phyloP scores from a whole-genome alignment of 805 yeast species.

The Cyberlindnera sargentensis region DNA sequence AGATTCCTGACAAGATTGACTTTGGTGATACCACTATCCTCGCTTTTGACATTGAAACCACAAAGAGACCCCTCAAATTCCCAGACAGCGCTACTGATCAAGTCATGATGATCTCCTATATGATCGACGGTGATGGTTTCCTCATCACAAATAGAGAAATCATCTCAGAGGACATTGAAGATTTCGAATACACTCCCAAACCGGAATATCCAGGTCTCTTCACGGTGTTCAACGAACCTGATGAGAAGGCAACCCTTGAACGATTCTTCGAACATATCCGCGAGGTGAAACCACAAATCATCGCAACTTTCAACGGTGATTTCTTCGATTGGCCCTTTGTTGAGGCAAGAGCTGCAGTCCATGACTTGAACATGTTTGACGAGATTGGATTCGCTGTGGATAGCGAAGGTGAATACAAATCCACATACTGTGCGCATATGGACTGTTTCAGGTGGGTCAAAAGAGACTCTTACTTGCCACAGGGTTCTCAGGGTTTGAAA shows the following conservation, averaged over 20 bases:
- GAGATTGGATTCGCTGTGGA: conserved; percentile 94
- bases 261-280: conserved; percentile 86
- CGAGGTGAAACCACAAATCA: conserved; percentile 90
- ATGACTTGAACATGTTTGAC: conserved; percentile 80
- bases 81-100: conserved; percentile 90
- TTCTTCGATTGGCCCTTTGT: conserved; percentile 99
- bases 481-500: conserved; percentile 96
- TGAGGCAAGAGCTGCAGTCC: conserved; percentile 76
- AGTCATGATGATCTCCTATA: conserved; percentile 97
- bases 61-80: conserved; percentile 91
- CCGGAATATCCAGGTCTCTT: conserved; percentile 92
- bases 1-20: conserved; percentile 69
- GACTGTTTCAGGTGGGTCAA: conserved; percentile 98
- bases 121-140: conserved; percentile 97
- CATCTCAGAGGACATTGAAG: conserved; percentile 90
- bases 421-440: conserved; percentile 91
- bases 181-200: conserved; percentile 95
- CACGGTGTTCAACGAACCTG: conserved; percentile 82
- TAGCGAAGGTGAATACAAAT: conserved; percentile 85
- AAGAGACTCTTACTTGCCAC: conserved; percentile 95
- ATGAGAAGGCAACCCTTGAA: conserved; percentile 67
- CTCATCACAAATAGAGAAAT: conserved; percentile 91
- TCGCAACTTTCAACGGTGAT: conserved; percentile 97
- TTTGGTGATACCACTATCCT: conserved; percentile 96
- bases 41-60: conserved; percentile 97